A percentile compares a stretch with the other conserved stretches of the same genome.
phyloP scores from a whole-genome alignment of 163 green algal species.

The Chlorella variabilis region DNA sequence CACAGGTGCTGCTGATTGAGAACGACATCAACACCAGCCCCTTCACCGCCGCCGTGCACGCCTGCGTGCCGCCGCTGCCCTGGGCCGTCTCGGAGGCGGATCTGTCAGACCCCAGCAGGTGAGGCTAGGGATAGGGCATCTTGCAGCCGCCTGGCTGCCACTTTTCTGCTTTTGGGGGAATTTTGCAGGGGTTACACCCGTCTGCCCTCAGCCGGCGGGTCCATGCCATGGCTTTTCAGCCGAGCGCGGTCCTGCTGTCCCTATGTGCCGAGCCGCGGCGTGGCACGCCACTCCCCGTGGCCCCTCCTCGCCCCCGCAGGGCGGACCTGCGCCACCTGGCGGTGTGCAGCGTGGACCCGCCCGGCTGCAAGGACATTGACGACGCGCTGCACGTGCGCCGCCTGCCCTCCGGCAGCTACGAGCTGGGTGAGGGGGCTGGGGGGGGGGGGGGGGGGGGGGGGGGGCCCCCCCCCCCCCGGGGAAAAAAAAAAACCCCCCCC shows the following conservation, averaged over 20 bases:
- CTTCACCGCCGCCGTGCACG: constrained; percentile 93
- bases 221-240: too few relatives aligned
- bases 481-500: too few relatives aligned
- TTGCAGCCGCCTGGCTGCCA: neutral
- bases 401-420: constrained; percentile 70
- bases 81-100: constrained; percentile 81
- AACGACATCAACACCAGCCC: constrained; percentile 96
- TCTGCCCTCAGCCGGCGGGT: too few relatives aligned
- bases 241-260: too few relatives aligned
- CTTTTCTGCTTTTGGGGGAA: too few relatives aligned
- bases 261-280: too few relatives aligned
- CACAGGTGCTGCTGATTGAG: constrained; percentile 93
- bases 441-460: too few relatives aligned
- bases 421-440: constrained; percentile 56
- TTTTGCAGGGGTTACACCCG: too few relatives aligned
- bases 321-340: constrained; percentile 83
- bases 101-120: constrained; percentile 57
- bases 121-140: neutral
- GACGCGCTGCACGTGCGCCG: constrained; percentile 91
- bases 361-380: constrained; percentile 98
- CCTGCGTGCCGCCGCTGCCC: constrained; percentile 93
- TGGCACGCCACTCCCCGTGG: neutral
- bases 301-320: constrained; percentile 33
- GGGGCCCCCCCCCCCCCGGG: too few relatives aligned
- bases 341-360: constrained; percentile 94